A percentile compares a stretch with the other conserved stretches of the same genome.
Evolutionary conservation across 1,139 yeast species (phyloP).

Genomic region (Geotrichum aggregatum): DNA sequence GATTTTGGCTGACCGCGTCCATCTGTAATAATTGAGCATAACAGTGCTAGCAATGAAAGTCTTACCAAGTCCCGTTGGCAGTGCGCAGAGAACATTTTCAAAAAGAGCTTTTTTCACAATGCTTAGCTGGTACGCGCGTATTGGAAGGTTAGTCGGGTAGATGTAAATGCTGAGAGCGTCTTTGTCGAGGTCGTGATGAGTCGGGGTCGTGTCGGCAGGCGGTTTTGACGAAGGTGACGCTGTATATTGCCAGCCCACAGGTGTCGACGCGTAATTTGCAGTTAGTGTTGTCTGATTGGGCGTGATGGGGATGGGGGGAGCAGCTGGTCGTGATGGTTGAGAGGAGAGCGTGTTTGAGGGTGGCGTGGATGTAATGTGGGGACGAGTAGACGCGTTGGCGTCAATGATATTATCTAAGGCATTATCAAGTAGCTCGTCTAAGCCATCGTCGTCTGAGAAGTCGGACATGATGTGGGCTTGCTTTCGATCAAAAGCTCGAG

Average conservation of each 20-base stretch:
- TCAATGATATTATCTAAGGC: not conserved
- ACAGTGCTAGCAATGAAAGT: constrained; percentile 94
- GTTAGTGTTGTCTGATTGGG: constrained; percentile 1
- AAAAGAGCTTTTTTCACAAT: constrained; percentile 71
- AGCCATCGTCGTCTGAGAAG: constrained; percentile 7
- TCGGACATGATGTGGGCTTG: not conserved
- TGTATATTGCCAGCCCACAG: constrained; percentile 11
- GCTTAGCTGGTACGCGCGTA: constrained; percentile 82
- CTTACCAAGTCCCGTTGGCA: constrained; percentile 97
- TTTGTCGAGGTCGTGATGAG: constrained; percentile 45
- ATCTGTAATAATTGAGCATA: constrained; percentile 81
- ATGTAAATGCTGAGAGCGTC: constrained; percentile 51
- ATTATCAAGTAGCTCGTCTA: not conserved
- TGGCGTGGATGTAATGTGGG: not conserved
- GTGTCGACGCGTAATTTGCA: not conserved
- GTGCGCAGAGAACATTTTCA: constrained; percentile 75
- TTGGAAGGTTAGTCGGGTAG: constrained; percentile 80
- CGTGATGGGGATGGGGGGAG: not conserved
- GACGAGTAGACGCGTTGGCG: not conserved
- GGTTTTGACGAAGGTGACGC: not conserved
- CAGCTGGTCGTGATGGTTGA: too few species aligned
- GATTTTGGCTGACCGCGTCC: constrained; percentile 74
- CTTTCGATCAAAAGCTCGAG: too few species aligned
- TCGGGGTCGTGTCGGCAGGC: constrained; percentile 12
- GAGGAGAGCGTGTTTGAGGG: not conserved